phyloP scores from a whole-genome alignment of 768 basidiomycete genomes.

The Pisolithus tinctorius region DNA sequence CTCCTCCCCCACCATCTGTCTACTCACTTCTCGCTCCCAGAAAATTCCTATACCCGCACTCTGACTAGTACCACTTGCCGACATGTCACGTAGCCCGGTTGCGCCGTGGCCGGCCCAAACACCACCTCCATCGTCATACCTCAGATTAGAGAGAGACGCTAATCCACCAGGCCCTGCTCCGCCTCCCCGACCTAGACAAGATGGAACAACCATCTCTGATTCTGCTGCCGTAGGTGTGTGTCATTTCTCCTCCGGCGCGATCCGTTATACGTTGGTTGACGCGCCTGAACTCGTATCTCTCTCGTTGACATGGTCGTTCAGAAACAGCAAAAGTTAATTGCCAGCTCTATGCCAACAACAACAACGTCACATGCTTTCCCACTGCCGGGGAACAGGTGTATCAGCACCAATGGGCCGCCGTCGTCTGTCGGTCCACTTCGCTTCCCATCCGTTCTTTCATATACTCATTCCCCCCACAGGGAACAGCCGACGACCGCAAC shows the following conservation, averaged over 20 bases:
- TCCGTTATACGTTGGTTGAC: slow-evolving; percentile 4
- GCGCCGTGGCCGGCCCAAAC: slow-evolving; percentile 44
- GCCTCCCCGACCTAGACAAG: slow-evolving; percentile 13
- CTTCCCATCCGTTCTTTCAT: slow-evolving; percentile 3
- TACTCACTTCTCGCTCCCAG: slow-evolving; percentile 14
- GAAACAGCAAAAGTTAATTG: slow-evolving; percentile 41
- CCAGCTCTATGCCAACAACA: slow-evolving; percentile 55
- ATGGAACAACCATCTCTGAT: slow-evolving; percentile 22
- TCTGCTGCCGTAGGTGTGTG: slow-evolving; percentile 20
- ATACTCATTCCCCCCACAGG: slow-evolving; percentile 36
- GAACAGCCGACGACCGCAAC: slow-evolving; percentile 66
- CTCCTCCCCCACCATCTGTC: slow-evolving; percentile 16
- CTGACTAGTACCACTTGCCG: slow-evolving; percentile 7
- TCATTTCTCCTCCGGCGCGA: slow-evolving; percentile 1
- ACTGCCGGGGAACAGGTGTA: slow-evolving; percentile 42
- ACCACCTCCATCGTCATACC: slow-evolving; percentile 19
- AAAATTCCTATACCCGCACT: slow-evolving; percentile 15
- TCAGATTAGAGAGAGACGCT: slow-evolving; percentile 27
- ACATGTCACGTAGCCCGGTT: slow-evolving; percentile 34
- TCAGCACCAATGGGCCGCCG: slow-evolving; percentile 72
- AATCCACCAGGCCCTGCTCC: slow-evolving; percentile 26
- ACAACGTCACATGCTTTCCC: slow-evolving; percentile 76
- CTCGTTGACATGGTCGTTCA: slow-evolving; percentile 7
- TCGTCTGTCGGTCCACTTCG: slow-evolving; percentile 62
- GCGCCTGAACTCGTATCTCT: slow-evolving; percentile 6